These are phyloP conservation scores for Perilla frutescens DNA, from an alignment of 257 asterid species.

Conservation along the genomic window DNA sequence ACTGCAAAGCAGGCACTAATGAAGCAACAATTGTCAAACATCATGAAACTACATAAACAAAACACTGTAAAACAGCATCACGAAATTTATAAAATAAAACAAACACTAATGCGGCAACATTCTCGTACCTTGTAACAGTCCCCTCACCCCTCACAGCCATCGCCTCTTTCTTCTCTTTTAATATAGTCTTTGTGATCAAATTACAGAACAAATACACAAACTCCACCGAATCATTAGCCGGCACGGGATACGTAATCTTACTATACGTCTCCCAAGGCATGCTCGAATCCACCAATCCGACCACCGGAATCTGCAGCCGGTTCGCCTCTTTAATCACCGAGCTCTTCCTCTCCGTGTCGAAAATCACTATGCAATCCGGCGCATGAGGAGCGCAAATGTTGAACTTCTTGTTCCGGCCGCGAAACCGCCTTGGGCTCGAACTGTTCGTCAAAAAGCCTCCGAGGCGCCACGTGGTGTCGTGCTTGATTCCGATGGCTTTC, in stretches of 20 bases:
- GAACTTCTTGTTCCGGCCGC: conserved; percentile 84
- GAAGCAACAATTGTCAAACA: conserved; percentile 7
- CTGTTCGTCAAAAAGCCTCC: conserved; percentile 94
- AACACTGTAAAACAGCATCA: neutral
- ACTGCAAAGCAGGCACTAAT: neutral
- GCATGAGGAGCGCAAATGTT: conserved; percentile 66
- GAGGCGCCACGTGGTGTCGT: conserved; percentile 89
- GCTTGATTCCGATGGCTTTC: conserved; percentile 60
- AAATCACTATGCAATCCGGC: conserved; percentile 88
- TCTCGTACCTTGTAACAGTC: conserved; percentile 43
- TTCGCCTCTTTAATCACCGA: conserved; percentile 83
- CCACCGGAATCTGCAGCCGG: conserved; percentile 85
- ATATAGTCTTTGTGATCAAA: conserved; percentile 88
- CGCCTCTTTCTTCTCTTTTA: conserved; percentile 73
- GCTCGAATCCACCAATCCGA: conserved; percentile 89
- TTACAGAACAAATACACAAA: conserved; percentile 94
- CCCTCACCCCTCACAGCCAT: conserved; percentile 45
- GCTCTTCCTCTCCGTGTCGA: conserved; percentile 84
- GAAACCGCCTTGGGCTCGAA: conserved; percentile 78
- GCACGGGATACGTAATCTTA: conserved; percentile 87
- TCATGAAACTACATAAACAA: neutral
- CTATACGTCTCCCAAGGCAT: conserved; percentile 80
- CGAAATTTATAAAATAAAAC: neutral
- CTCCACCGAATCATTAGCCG: conserved; percentile 86
- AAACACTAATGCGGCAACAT: conserved; percentile 18